Evolutionary conservation across 1,284 basidiomycete genomes (phyloP).

Genomic region (Peniophora sp.): DNA sequence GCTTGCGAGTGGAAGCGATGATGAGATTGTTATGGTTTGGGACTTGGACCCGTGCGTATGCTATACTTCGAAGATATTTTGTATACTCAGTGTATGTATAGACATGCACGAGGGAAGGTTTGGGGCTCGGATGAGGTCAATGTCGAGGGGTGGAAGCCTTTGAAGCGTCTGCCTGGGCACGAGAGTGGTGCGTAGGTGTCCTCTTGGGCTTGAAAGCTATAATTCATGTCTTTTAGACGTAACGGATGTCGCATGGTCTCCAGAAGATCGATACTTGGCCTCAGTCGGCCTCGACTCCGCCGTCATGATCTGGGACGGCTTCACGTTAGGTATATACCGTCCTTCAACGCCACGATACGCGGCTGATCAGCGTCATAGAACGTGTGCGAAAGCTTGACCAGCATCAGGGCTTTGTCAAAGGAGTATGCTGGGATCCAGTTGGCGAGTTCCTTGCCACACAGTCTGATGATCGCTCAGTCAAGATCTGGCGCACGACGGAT

Average conservation of each 20-base stretch:
- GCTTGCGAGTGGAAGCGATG: slow-evolving; percentile 95
- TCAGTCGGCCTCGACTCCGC: slow-evolving; percentile 91
- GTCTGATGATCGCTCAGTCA: slow-evolving; percentile 93
- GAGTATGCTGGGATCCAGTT: slow-evolving; percentile 97
- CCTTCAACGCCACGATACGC: background rate
- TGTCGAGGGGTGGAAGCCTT: slow-evolving; percentile 95
- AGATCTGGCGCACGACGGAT: slow-evolving; percentile 92
- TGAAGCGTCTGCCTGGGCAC: slow-evolving; percentile 88
- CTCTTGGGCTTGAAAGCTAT: background rate
- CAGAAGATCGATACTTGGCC: slow-evolving; percentile 86
- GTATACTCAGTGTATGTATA: slow-evolving; percentile 20
- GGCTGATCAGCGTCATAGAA: slow-evolving; percentile 30
- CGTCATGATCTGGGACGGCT: slow-evolving; percentile 91
- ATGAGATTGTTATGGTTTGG: slow-evolving; percentile 95
- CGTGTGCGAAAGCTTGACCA: slow-evolving; percentile 77
- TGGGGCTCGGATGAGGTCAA: slow-evolving; percentile 93
- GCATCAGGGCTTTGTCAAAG: slow-evolving; percentile 97
- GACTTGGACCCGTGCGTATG: slow-evolving; percentile 82
- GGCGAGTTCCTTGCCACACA: slow-evolving; percentile 96
- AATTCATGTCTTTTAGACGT: slow-evolving; percentile 55
- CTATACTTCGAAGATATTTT: background rate
- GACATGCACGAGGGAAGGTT: slow-evolving; percentile 74
- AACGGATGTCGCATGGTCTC: slow-evolving; percentile 92
- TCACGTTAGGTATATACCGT: slow-evolving; percentile 62
- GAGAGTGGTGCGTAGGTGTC: slow-evolving; percentile 62